phyloP scores from a whole-genome alignment of 371 early-diverging fungal species.

The Mortierella sp. region DNA sequence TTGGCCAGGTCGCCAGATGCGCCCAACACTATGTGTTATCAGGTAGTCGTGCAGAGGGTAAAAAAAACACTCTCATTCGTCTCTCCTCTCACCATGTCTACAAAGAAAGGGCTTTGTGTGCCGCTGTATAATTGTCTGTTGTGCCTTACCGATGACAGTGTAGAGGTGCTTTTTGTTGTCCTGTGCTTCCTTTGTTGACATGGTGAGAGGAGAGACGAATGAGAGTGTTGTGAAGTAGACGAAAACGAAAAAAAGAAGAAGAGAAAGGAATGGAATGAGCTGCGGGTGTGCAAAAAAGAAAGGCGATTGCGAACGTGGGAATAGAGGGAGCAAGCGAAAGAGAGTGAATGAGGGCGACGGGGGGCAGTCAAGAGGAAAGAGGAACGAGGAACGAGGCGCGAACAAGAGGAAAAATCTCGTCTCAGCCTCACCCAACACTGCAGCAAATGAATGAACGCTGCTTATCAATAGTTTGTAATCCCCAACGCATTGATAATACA shows the following conservation, averaged over 20 bases:
- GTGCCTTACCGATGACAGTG: constrained; percentile 48
- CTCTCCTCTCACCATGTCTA: constrained; percentile 11
- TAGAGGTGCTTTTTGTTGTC: constrained; percentile 38
- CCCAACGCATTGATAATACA: neutral
- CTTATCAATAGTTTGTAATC: neutral
- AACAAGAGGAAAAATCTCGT: neutral
- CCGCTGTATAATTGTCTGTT: neutral
- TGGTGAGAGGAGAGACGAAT: neutral
- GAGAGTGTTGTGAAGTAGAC: neutral
- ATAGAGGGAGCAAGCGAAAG: neutral
- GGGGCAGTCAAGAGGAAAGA: neutral
- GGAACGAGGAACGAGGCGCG: constrained; percentile 6
- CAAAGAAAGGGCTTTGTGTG: neutral
- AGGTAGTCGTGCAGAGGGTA: neutral
- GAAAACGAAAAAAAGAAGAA: constrained; percentile 12
- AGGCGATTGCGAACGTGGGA: constrained; percentile 5
- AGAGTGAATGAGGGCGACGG: neutral
- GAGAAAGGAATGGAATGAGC: neutral
- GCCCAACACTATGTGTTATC: constrained; percentile 75
- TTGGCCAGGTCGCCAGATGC: constrained; percentile 97
- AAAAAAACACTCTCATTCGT: neutral
- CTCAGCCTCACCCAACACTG: constrained; percentile 8
- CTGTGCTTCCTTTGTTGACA: constrained; percentile 19
- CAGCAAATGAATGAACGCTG: neutral
- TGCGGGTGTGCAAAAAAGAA: neutral